phyloP scores from a whole-genome alignment of 1,139 yeast species.

The Trichomonascaceae sp. region DNA sequence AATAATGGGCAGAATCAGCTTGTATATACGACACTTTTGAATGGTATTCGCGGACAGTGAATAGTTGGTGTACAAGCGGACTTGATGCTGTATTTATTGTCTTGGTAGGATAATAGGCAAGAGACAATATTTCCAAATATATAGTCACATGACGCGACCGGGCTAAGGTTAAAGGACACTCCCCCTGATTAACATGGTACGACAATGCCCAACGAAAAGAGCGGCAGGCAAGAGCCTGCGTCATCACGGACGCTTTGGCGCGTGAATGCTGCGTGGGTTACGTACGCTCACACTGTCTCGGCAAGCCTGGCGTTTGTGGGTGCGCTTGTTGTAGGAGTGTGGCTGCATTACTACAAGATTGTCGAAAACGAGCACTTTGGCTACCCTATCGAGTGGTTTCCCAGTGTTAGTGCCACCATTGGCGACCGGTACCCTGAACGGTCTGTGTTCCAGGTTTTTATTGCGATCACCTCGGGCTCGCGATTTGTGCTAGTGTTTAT shows the following conservation, averaged over 20 bases:
- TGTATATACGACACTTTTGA: too few relatives aligned
- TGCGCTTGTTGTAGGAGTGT: constrained; percentile 61
- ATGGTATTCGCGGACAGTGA: too few relatives aligned
- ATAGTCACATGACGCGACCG: too few relatives aligned
- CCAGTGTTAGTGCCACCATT: constrained; percentile 91
- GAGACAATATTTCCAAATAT: too few relatives aligned
- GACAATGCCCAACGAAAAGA: too few relatives aligned
- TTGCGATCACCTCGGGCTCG: constrained; percentile 41
- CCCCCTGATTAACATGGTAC: too few relatives aligned
- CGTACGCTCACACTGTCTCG: constrained; percentile 56
- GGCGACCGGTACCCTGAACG: constrained; percentile 96
- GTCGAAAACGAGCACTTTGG: constrained; percentile 77
- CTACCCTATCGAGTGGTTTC: constrained; percentile 97
- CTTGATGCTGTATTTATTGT: too few relatives aligned
- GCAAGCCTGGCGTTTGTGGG: constrained; percentile 59
- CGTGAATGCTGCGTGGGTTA: constrained; percentile 47
- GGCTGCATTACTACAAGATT: constrained; percentile 71
- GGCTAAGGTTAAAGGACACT: too few relatives aligned
- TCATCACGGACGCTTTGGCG: not conserved
- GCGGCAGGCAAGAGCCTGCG: too few relatives aligned
- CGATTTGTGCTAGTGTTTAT: constrained; percentile 62
- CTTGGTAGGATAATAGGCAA: too few relatives aligned
- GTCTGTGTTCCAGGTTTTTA: constrained; percentile 76
- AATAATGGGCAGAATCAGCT: too few relatives aligned
- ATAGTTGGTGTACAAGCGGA: too few relatives aligned